Evolutionary conservation across 2,329 filamentous ascomycete genomes (phyloP), one percentile per base, ranked within the genome.

Genomic region (Xylaria sp.): DNA sequence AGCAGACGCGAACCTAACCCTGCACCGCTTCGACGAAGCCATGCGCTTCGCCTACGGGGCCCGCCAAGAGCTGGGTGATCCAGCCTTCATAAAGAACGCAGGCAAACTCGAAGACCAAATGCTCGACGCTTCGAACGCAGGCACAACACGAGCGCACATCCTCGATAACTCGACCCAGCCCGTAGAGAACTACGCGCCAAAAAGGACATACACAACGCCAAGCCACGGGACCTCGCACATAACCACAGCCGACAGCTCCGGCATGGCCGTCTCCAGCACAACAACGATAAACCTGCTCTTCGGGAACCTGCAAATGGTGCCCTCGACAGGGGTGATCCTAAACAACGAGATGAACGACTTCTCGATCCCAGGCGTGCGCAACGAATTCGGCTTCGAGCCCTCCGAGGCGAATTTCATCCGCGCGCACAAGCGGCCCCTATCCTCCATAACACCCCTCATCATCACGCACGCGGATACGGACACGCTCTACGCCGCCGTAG

Each of bases 261-360:
- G 94, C 7, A 84, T 97, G 79, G 90, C 94, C 1, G 87, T 97
- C 44, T 91, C 92, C 1, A 85, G 94, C 13, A 98, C 94, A 0
- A 96, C 94, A 0, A 98, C 95, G 0, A 84, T 98, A 66, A 98
- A 98, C 80, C 85, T 96, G 4, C 85, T 96, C 2, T 98, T 97
- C 75, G 95, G 95, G 55, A 91, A 90, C 34, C 86, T 89, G 23
- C 80, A 97, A 72, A 89, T 97, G 81, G 91, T 95, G 0, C 93
- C 94, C 0, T 87, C 91, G 74, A 94, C 94, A 0, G 94, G 94
- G 20, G 86, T 97, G 67, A 93, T 97, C 65, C 88, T 97, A 32
- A 91, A 90, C 80, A 85, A 90, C 79, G 86, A 91, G 80, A 89
- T 89, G 85, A 87, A 90, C 83, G 94, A 97, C 82, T 98, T 98